Evolutionary conservation across 2,329 filamentous ascomycete species (phyloP).

Genomic region (Fusarium udum): DNA sequence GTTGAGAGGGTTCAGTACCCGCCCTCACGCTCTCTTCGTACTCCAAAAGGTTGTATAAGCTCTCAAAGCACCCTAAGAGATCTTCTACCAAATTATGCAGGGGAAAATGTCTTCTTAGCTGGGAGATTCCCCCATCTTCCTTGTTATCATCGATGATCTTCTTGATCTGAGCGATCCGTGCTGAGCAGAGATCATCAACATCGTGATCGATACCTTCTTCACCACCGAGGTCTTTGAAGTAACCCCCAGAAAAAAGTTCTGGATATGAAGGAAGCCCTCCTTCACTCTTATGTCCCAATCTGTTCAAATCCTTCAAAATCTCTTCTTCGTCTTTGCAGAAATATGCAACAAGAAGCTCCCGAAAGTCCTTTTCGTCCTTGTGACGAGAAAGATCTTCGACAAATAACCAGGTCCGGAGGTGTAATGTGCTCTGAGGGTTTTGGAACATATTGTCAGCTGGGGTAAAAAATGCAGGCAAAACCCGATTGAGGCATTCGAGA

Average conservation of each 20-base stretch:
- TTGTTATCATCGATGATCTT: conserved; percentile 15
- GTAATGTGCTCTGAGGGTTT: conserved; percentile 44
- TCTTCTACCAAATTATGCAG: conserved; percentile 26
- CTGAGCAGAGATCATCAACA: conserved; percentile 34
- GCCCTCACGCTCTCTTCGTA: neutral
- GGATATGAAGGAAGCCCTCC: neutral
- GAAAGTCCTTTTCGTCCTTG: conserved; percentile 13
- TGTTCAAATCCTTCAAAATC: neutral
- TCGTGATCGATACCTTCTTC: conserved; percentile 10
- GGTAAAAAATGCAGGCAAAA: conserved; percentile 46
- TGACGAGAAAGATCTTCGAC: conserved; percentile 43
- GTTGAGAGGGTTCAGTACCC: neutral
- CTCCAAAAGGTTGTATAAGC: conserved; percentile 20
- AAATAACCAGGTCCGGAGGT: conserved; percentile 50
- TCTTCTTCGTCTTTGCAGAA: conserved; percentile 43
- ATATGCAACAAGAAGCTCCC: conserved; percentile 39
- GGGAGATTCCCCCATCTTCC: conserved; percentile 2
- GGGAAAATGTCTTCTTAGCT: conserved; percentile 31
- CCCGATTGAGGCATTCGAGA: conserved; percentile 45
- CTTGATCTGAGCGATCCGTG: conserved; percentile 36
- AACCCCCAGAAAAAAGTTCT: conserved; percentile 33
- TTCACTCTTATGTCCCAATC: neutral
- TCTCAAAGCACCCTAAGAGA: conserved; percentile 32
- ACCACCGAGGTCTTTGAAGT: conserved; percentile 41
- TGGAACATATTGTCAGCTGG: conserved; percentile 21